Evolutionary conservation across 345 rosid genomes (phyloP).

Genomic region (Eucalyptus marginata): DNA sequence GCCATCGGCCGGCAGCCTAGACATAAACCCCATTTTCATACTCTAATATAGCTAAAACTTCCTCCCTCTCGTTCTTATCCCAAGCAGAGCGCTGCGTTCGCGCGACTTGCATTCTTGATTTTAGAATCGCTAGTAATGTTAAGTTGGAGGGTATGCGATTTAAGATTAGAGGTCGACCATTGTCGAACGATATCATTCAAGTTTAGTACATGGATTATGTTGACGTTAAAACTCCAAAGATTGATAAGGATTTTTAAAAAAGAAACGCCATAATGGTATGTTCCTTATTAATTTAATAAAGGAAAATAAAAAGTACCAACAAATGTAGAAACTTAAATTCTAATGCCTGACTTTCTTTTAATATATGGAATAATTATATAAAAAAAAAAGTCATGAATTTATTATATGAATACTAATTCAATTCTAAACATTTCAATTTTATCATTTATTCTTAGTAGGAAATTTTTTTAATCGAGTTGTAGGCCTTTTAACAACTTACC

Average conservation of each 20-base stretch:
- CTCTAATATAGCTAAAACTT: too few relatives aligned
- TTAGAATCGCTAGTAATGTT: background rate
- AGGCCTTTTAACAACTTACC: rapidly evolving
- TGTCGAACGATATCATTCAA: too few relatives aligned
- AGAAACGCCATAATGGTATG: background rate
- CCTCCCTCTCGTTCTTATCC: too few relatives aligned
- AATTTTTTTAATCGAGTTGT: too few relatives aligned
- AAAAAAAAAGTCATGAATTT: rapidly evolving
- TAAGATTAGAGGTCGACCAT: background rate
- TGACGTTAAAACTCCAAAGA: background rate
- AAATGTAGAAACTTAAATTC: background rate
- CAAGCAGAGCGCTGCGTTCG: too few relatives aligned
- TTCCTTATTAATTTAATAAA: too few relatives aligned
- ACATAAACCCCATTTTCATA: too few relatives aligned
- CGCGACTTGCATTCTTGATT: background rate
- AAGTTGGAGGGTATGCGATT: background rate
- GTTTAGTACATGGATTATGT: background rate
- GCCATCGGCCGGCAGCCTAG: too few relatives aligned
- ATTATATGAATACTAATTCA: rapidly evolving
- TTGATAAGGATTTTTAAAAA: rapidly evolving
- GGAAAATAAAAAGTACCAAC: background rate
- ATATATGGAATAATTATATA: background rate
- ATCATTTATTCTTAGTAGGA: too few relatives aligned
- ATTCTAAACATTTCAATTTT: rapidly evolving
- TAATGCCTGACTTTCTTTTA: rapidly evolving